Evolutionary conservation across 768 basidiomycete species (phyloP).

Genomic region (Scleroderma citrinum): DNA sequence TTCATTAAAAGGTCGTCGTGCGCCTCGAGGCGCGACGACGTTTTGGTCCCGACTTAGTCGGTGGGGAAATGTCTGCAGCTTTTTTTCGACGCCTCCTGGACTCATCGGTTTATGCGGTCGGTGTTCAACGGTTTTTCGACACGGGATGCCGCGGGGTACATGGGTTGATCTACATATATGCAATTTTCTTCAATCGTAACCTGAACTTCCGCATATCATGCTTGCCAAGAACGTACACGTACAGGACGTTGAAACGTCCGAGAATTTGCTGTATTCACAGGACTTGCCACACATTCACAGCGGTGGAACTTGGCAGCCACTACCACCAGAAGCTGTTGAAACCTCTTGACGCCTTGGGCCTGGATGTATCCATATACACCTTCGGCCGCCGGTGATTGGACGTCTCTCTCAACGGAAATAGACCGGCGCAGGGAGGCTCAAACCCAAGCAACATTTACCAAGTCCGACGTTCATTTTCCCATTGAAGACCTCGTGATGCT

Average conservation of each 20-base stretch:
- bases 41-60: background rate
- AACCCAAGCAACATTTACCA: background rate
- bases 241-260: too few relatives aligned
- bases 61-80: background rate
- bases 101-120: background rate
- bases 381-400: background rate
- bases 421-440: background rate
- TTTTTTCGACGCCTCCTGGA: background rate
- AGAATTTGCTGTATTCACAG: background rate
- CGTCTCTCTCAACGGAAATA: background rate
- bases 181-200: too few relatives aligned
- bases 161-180: background rate
- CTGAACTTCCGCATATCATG: too few relatives aligned
- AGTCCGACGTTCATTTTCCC: slow-evolving; percentile 2
- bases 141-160: too few relatives aligned
- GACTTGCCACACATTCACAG: too few relatives aligned
- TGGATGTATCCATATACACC: background rate
- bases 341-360: background rate
- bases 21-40: background rate
- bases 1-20: background rate
- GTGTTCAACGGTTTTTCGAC: too few relatives aligned
- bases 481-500: slow-evolving; percentile 5
- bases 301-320: too few relatives aligned
- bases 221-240: too few relatives aligned
- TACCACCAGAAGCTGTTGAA: background rate